Evolutionary conservation across 805 yeast species (phyloP).

Genomic region (Saccharomyces kudriavzevii): DNA sequence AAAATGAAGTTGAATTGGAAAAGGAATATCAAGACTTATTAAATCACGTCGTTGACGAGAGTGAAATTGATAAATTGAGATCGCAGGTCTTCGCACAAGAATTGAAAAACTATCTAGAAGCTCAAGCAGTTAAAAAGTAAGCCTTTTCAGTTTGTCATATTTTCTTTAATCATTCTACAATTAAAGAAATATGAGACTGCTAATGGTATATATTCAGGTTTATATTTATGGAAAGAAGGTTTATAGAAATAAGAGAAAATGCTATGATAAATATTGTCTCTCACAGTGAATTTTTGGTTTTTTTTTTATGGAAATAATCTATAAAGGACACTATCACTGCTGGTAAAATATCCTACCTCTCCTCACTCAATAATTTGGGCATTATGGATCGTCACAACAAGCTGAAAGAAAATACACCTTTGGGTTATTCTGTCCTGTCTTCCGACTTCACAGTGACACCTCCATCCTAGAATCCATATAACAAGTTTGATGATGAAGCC

Average conservation of each 20-base stretch:
- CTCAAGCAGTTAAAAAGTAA: background rate
- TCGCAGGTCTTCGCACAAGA: background rate
- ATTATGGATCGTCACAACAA: too few relatives aligned
- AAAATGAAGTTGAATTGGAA: constrained; percentile 22
- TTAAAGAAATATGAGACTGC: background rate
- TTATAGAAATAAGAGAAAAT: background rate
- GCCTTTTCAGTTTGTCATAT: background rate
- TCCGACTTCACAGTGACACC: background rate
- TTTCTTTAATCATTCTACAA: background rate
- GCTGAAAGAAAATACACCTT: too few relatives aligned
- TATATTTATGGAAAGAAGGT: background rate
- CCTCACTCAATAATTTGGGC: too few relatives aligned
- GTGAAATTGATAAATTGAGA: constrained; percentile 23
- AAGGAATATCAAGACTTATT: constrained; percentile 26
- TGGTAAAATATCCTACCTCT: too few relatives aligned
- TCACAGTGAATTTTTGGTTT: too few relatives aligned
- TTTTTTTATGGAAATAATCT: background rate
- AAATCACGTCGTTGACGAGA: constrained; percentile 11
- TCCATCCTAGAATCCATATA: background rate
- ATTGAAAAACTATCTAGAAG: background rate
- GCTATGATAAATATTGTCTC: background rate
- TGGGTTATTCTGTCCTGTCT: too few relatives aligned
- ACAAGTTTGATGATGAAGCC: background rate
- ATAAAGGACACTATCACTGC: background rate
- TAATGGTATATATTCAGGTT: background rate